Base-by-base conservation (phyloP, 805 yeast genomes). In the Metschnikowia gelsemii region DNA sequence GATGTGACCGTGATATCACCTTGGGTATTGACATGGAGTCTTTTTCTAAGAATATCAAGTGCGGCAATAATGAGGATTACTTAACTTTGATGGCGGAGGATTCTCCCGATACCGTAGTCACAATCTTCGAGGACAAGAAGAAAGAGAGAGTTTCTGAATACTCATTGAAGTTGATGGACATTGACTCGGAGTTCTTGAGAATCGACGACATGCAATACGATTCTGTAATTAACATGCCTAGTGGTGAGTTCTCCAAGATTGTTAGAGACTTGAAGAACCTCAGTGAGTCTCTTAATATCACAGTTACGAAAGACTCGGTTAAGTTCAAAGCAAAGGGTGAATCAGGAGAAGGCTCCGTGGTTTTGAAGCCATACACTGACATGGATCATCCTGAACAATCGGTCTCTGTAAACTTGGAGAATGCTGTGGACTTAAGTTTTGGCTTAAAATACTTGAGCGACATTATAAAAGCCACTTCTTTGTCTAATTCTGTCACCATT, bases 121-220 rank as follows among this genome's bases (percentile, higher is more conserved):
- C 95, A 51, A 79, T 87, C 35, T 93, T 93, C 59, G 99, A 93
- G 72, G 98, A 91, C 65, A 79, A 86, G 55, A 80, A 79, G 66
- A 87, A 81, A 66, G 98, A 90, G 59, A 80, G 96, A 61, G 85
- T 91, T 49, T 84, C 95, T 49, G 98, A 91, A 72, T 93, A 86
- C 68, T 78, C 84, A 36, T 76, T 93, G 62, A 89, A 89, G 64
- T 78, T 93, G 62, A 89, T 93, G 96, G 96, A 91, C 61, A 88
- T 93, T 53, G 98, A 93, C 63, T 87, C 95, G 39, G 98, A 93
- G 61, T 87, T 87, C 70, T 78, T 93, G 57, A 83, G 86, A 56
- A 87, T 93, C 61, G 98, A 95, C 55, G 98, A 89, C 55, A 82
- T 90, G 80, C 95, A 87, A 50, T 86, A 85, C 62, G 95, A 87